phyloP scores from a whole-genome alignment of 78 protist genomes.

The Emiliania huxleyi region DNA sequence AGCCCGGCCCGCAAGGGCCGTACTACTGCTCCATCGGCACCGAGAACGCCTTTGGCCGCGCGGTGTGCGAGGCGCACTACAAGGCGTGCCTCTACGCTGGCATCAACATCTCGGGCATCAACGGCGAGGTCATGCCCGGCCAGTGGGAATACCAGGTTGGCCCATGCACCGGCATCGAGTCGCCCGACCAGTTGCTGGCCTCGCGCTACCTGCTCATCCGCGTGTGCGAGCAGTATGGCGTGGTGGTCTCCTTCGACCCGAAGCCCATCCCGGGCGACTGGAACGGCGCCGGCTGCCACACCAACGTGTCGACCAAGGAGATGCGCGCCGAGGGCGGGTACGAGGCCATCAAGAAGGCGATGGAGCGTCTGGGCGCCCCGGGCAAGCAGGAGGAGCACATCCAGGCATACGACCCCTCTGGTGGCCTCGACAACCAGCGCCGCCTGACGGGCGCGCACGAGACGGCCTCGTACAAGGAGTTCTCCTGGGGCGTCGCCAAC shows the following conservation, averaged over 20 bases:
- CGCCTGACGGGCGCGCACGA: constrained; percentile 88
- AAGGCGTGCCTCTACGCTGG: constrained; percentile 80
- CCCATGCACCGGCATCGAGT: constrained; percentile 79
- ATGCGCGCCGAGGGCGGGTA: constrained; percentile 70
- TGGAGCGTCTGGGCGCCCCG: constrained; percentile 42
- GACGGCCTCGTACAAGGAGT: constrained; percentile 70
- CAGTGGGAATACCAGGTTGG: constrained; percentile 89
- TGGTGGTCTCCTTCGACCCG: constrained; percentile 74
- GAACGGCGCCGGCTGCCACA: constrained; percentile 92
- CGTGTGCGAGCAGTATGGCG: constrained; percentile 69
- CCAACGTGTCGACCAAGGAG: constrained; percentile 80
- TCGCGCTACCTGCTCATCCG: constrained; percentile 45
- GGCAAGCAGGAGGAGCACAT: constrained; percentile 71
- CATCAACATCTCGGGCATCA: constrained; percentile 74
- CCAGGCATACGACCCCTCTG: constrained; percentile 66
- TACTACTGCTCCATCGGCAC: constrained; percentile 86
- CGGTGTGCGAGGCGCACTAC: constrained; percentile 79
- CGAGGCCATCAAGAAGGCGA: constrained; percentile 48
- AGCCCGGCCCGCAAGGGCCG: constrained; percentile 87
- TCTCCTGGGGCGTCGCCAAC: constrained; percentile 81
- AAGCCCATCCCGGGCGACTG: constrained; percentile 89
- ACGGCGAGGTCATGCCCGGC: constrained; percentile 88
- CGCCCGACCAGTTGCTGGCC: constrained; percentile 70
- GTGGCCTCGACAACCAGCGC: constrained; percentile 79
- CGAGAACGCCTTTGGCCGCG: constrained; percentile 70